Evolutionary conservation across 257 asterid species (phyloP), one percentile per base, ranked within the genome.

Genomic region (Paulownia fortunei): DNA sequence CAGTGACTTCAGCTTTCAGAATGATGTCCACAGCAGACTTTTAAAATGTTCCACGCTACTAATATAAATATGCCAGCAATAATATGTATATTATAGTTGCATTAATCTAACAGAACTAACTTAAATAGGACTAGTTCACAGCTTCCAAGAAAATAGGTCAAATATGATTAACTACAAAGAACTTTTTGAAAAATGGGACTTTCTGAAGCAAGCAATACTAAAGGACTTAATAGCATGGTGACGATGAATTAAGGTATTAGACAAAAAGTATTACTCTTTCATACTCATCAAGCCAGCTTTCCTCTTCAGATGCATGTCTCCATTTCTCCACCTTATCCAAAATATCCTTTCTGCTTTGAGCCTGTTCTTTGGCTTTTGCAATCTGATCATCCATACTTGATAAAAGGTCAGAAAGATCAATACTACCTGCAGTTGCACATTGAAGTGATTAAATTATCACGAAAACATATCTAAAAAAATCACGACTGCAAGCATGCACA

Each of bases 241-340:
- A 60, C 23, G 8, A 69, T 49, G 36, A 59, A 15, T 51, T 37
- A 49, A 72, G 70, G 60, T 47, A 18, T 18, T 44, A 64, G 49
- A 67, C 1, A 49, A 69, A 76, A 42, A 73, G 9, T 55, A 67
- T 82, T 90, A 92, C 97, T 87, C 87, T 90, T 87, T 92, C 96
- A 90, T 92, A 92, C 83, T 92, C 96, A 46, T 87, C 92, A 61
- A 92, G 97, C 97, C 97, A 92, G 74, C 59, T 86, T 84, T 92
- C 96, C 89, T 92, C 97, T 67, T 88, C 90, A 55, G 86, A 84
- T 67, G 96, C 92, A 72, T 92, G 91, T 65, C 80, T 85, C 97
- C 97, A 90, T 83, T 90, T 92, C 82, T 85, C 97, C 89, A 90
- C 91, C 84, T 81, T 92, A 74, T 92, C 96, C 88, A 92, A 84